Conservation (phyloP, 176 grass and related monocot genomes). For the Hordeum marinum region DNA sequence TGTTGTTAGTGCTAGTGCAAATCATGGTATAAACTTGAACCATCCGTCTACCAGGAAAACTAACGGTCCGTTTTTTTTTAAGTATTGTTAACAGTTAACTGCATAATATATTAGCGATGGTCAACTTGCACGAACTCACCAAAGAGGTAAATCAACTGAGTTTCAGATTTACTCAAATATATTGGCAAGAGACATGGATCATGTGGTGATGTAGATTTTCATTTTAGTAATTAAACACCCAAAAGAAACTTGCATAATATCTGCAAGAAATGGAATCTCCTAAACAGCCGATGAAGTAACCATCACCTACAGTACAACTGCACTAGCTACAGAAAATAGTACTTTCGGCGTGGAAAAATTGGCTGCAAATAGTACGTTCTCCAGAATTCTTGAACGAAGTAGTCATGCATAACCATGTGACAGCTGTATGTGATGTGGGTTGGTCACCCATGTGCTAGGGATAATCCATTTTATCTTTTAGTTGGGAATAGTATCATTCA, state of each 20-base stretch:
- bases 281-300: neutral
- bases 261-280: neutral
- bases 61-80: neutral
- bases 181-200: neutral
- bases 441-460: constrained; percentile 1
- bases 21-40: neutral
- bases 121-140: neutral
- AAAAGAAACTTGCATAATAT: constrained; percentile 7
- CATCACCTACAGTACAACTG: neutral
- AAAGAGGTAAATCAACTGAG: neutral
- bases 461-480: neutral
- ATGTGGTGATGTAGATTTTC: neutral
- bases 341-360: neutral
- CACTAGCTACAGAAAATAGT: neutral
- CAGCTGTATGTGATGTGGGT: neutral
- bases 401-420: neutral
- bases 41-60: neutral
- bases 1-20: neutral
- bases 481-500: neutral
- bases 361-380: neutral
- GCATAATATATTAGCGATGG: neutral
- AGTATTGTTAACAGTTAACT: neutral
- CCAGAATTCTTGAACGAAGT: neutral
- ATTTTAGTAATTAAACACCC: constrained; percentile 1
- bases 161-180: neutral